Conservation (phyloP, 495 filamentous ascomycete genomes). For the Annulohypoxylon nitens region DNA sequence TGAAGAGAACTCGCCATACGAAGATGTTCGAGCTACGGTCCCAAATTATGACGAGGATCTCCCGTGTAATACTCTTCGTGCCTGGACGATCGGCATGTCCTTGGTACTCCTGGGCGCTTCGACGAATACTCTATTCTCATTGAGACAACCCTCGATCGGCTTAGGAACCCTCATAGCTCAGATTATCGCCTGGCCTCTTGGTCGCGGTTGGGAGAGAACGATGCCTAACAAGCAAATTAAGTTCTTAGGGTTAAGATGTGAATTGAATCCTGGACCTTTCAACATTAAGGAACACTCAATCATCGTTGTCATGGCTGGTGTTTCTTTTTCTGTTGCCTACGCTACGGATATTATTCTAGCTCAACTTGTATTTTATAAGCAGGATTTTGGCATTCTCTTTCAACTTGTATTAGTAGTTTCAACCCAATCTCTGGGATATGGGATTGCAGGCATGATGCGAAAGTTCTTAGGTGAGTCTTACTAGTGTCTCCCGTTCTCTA, state of each 20-base stretch:
- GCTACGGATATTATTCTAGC: slow-evolving; percentile 78
- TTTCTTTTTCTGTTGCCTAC: slow-evolving; percentile 72
- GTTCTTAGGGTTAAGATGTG: slow-evolving; percentile 68
- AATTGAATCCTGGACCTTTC: slow-evolving; percentile 79
- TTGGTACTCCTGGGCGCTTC: slow-evolving; percentile 74
- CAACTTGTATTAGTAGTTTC: slow-evolving; percentile 76
- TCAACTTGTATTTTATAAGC: slow-evolving; percentile 73
- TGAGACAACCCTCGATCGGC: slow-evolving; percentile 74
- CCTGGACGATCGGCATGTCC: slow-evolving; percentile 77
- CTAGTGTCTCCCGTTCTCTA: background rate
- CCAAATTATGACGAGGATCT: slow-evolving; percentile 75
- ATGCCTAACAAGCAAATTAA: slow-evolving; percentile 66
- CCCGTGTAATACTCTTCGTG: slow-evolving; percentile 77
- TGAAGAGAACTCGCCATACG: slow-evolving; percentile 75
- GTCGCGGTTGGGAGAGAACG: slow-evolving; percentile 64
- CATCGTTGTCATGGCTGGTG: slow-evolving; percentile 79
- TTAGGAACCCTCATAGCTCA: slow-evolving; percentile 77
- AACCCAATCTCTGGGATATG: slow-evolving; percentile 80
- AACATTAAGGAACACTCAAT: slow-evolving; percentile 82
- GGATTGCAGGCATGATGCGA: slow-evolving; percentile 75
- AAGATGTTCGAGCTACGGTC: slow-evolving; percentile 74
- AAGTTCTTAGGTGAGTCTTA: slow-evolving; percentile 57
- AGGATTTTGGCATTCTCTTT: slow-evolving; percentile 76
- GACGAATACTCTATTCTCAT: slow-evolving; percentile 78
- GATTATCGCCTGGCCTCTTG: slow-evolving; percentile 77